phyloP scores from a whole-genome alignment of 2,329 filamentous ascomycete species.

The Penicillium occitanis region DNA sequence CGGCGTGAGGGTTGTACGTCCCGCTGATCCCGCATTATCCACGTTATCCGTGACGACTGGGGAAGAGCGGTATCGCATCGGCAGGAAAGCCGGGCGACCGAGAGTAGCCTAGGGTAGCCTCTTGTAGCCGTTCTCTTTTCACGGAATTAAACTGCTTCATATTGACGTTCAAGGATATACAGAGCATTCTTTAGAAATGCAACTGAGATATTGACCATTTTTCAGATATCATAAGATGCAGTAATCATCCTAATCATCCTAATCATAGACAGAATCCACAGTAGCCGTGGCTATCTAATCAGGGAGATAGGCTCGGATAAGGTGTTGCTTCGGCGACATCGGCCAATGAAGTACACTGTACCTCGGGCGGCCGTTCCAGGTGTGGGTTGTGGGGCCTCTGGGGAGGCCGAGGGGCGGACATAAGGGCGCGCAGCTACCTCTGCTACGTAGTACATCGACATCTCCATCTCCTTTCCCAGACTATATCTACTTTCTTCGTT shows the following conservation, averaged over 20 bases:
- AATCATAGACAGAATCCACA: background rate
- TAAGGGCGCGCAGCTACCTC: background rate
- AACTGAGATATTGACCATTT: background rate
- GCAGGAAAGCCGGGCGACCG: slow-evolving; percentile 5
- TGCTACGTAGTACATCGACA: background rate
- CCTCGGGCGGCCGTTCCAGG: background rate
- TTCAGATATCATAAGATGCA: background rate
- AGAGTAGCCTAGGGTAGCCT: background rate
- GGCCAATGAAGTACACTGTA: slow-evolving; percentile 7
- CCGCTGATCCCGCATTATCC: background rate
- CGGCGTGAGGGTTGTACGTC: background rate
- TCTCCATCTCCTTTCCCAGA: background rate
- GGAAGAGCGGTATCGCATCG: background rate
- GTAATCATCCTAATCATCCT: background rate
- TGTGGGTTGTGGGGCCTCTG: background rate
- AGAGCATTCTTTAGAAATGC: background rate
- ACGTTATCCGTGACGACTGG: background rate
- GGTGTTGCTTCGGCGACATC: slow-evolving; percentile 7
- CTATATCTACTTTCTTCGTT: background rate
- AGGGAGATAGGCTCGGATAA: background rate
- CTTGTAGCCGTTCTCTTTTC: background rate
- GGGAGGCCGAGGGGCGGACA: background rate
- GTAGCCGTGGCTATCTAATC: background rate
- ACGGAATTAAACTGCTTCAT: background rate
- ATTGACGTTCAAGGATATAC: background rate